Evolutionary conservation across 1,139 yeast species (phyloP), one percentile per base, ranked within the genome.

Genomic region (Diutina ranongensis): DNA sequence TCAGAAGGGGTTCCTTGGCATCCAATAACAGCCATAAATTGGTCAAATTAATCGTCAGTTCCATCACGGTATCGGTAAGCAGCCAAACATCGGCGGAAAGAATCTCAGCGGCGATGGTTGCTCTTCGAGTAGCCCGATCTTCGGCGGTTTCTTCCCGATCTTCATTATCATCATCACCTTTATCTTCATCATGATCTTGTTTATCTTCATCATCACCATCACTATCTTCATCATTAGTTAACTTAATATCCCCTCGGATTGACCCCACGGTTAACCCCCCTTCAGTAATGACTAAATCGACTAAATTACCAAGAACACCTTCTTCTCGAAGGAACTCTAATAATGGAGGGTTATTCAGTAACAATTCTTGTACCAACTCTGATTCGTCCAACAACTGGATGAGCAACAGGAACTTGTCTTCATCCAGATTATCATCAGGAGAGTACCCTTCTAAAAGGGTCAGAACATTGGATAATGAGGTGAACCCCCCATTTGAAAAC

Each of bases 61-160:
- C 94, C 83, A 92, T 83, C 45, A 92, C 81, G 0, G 95, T 81
- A 55, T 92, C 96, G 3, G 96, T 85, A 35, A 94, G 71, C 3
- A 95, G 84, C 97, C 97, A 92, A 7, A 88, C 94, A 58, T 92
- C 97, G 3, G 94, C 88, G 47, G 92, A 79, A 40, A 92, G 69
- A 41, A 92, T 83, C 59, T 94, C 98, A 1, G 96, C 86, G 3
- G 96, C 92, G 51, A 89, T 75, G 46, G 88, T 83, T 3, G 96
- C 94, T 55, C 87, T 73, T 52, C 89, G 73, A 16, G 76, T 70
- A 48, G 76, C 77, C 19, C 65, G 68, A 52, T 81, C 85, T 46
- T 76, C 79, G 12, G 59, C 62, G 7, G 70, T 61, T 54, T 69
- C 74, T 10, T 54, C 56, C 13, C 56, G 62, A 3, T 60, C 61